Conservation (phyloP, 2,329 filamentous ascomycete species). For the Claviceps quebecensis region DNA sequence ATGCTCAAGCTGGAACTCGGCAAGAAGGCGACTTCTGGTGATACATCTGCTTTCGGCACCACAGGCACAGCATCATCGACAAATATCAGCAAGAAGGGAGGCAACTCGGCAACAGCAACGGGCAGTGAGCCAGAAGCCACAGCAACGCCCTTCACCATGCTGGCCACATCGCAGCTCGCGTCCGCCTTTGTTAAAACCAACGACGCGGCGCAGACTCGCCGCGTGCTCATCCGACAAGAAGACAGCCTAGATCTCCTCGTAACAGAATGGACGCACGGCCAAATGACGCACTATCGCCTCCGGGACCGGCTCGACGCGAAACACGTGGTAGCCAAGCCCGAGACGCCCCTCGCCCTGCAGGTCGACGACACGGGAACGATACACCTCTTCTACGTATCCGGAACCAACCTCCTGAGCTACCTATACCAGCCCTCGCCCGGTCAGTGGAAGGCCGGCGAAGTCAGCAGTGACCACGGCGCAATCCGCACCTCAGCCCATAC, state of each 20-base stretch:
- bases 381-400: slow-evolving; percentile 13
- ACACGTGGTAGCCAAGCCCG: slow-evolving; percentile 6
- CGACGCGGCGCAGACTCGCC: slow-evolving; percentile 1
- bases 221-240: slow-evolving; percentile 12
- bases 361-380: slow-evolving; percentile 7
- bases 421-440: slow-evolving; percentile 6
- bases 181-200: slow-evolving; percentile 5
- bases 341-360: slow-evolving; percentile 10
- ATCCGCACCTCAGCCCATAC: slow-evolving; percentile 5
- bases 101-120: background rate
- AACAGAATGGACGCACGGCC: slow-evolving; percentile 5
- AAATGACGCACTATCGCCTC: slow-evolving; percentile 4
- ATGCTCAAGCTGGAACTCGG: slow-evolving; percentile 7
- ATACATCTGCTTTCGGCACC: background rate
- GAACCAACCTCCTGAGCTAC: slow-evolving; percentile 7
- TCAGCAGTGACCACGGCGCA: slow-evolving; percentile 1
- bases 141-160: slow-evolving; percentile 5
- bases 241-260: slow-evolving; percentile 9
- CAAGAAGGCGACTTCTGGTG: background rate
- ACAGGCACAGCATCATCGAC: background rate
- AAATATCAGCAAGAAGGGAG: background rate
- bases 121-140: background rate
- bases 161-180: slow-evolving; percentile 9
- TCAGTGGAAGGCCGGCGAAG: slow-evolving; percentile 7
- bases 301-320: slow-evolving; percentile 5